Conservation (phyloP, 176 grass and related monocot species). For the Phoenix roebelenii region DNA sequence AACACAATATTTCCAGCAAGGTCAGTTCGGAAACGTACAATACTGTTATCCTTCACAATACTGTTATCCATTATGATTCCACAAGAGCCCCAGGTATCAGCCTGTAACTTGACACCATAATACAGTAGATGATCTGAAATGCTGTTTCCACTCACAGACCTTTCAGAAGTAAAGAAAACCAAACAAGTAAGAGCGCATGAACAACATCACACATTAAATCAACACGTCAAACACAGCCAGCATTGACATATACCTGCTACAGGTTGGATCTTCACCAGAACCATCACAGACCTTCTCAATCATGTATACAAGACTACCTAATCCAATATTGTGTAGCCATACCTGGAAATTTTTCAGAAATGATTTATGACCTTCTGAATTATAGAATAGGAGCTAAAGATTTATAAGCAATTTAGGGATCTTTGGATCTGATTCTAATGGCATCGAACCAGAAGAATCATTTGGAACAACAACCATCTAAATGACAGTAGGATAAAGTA, state of each 20-base stretch:
- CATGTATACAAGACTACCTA: slow-evolving; percentile 47
- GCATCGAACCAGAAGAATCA: too few relatives aligned
- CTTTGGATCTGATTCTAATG: too few relatives aligned
- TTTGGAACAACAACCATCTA: too few relatives aligned
- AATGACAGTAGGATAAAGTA: too few relatives aligned
- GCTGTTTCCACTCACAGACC: slow-evolving; percentile 59
- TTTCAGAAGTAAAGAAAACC: slow-evolving; percentile 4
- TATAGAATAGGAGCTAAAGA: background rate
- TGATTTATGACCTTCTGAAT: background rate
- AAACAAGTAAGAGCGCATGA: too few relatives aligned
- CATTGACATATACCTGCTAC: slow-evolving; percentile 36
- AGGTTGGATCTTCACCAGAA: slow-evolving; percentile 74
- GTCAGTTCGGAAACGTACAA: background rate
- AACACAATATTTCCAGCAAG: background rate
- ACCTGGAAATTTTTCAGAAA: slow-evolving; percentile 41
- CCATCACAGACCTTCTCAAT: slow-evolving; percentile 61
- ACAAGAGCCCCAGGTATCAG: background rate
- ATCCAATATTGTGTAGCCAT: slow-evolving; percentile 47
- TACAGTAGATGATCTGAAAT: slow-evolving; percentile 57
- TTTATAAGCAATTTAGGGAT: background rate
- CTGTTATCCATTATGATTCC: background rate
- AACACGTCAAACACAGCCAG: too few relatives aligned
- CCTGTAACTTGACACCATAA: slow-evolving; percentile 24
- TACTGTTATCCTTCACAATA: background rate
- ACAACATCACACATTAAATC: too few relatives aligned